These are phyloP conservation scores for Acidiella bohemica DNA, from an alignment of 495 filamentous ascomycete species.

Conservation along the genomic window DNA sequence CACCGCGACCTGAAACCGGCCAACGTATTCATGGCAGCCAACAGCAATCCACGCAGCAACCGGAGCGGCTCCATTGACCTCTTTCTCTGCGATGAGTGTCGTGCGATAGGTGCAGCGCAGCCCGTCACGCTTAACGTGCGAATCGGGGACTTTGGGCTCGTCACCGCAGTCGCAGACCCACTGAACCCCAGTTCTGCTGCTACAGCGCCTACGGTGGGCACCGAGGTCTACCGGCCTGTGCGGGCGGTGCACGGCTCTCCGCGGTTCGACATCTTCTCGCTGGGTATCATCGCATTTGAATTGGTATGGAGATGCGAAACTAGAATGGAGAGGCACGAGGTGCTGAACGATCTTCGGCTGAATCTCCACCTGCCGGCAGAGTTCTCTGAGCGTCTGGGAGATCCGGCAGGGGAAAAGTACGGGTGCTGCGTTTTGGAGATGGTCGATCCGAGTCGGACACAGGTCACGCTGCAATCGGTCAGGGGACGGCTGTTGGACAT, in stretches of 20 bases:
- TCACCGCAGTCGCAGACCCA: slow-evolving; percentile 20
- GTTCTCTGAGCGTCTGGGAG: not conserved
- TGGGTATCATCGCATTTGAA: slow-evolving; percentile 33
- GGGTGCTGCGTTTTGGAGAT: too few species aligned
- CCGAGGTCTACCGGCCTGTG: slow-evolving; percentile 29
- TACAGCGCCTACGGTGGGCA: slow-evolving; percentile 21
- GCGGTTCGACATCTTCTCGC: slow-evolving; percentile 31
- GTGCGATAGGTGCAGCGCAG: not conserved
- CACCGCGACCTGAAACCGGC: slow-evolving; percentile 38
- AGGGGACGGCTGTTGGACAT: too few species aligned
- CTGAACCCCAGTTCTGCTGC: not conserved
- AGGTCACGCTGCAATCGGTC: not conserved
- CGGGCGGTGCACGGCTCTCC: slow-evolving; percentile 4
- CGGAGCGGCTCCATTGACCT: slow-evolving; percentile 27
- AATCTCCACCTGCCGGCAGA: not conserved
- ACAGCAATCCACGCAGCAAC: slow-evolving; percentile 1
- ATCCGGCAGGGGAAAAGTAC: too few species aligned
- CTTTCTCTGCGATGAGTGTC: slow-evolving; percentile 26
- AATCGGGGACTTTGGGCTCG: slow-evolving; percentile 30
- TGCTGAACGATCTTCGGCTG: slow-evolving; percentile 1
- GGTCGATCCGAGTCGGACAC: too few species aligned
- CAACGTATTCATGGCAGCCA: slow-evolving; percentile 34
- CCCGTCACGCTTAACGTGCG: slow-evolving; percentile 21
- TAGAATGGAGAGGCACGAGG: slow-evolving; percentile 11
- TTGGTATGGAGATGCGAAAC: slow-evolving; percentile 27